Evolutionary conservation across 1,139 yeast genomes (phyloP).

Genomic region (Candida neerlandica): DNA sequence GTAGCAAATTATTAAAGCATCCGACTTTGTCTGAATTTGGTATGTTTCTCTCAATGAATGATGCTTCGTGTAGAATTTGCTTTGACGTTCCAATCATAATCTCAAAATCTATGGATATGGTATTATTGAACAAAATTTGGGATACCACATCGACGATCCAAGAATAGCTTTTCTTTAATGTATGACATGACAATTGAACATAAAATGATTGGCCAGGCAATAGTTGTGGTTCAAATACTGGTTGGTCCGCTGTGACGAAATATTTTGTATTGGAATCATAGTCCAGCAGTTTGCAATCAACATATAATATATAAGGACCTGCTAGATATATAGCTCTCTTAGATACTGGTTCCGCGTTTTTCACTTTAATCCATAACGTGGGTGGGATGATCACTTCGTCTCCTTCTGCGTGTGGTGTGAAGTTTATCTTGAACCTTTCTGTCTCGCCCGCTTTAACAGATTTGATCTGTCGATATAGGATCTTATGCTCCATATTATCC

Average conservation of each 20-base stretch:
- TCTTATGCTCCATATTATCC: conserved; percentile 19
- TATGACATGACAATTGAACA: conserved; percentile 46
- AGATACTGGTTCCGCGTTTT: conserved; percentile 73
- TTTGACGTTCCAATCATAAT: conserved; percentile 58
- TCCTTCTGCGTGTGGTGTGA: conserved; percentile 30
- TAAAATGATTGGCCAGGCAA: conserved; percentile 64
- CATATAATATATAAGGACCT: conserved; percentile 89
- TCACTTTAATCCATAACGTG: conserved; percentile 61
- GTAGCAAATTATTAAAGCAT: conserved; percentile 23
- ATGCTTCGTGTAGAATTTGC: conserved; percentile 42
- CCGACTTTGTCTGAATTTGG: conserved; percentile 35
- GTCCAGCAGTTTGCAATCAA: conserved; percentile 70
- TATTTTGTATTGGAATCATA: conserved; percentile 58
- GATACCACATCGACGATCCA: conserved; percentile 90
- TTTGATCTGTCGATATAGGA: conserved; percentile 36
- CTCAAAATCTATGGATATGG: conserved; percentile 73
- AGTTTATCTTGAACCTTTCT: conserved; percentile 37
- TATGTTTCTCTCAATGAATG: conserved; percentile 29
- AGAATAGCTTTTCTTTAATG: conserved; percentile 44
- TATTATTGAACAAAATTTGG: conserved; percentile 76
- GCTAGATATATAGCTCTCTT: conserved; percentile 85
- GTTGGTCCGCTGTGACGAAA: conserved; percentile 70
- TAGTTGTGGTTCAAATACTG: conserved; percentile 65
- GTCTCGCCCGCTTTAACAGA: conserved; percentile 43
- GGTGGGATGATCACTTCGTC: conserved; percentile 25